Base-by-base conservation (phyloP, 2,329 filamentous ascomycete genomes). In the Salinomyces thailandicus region DNA sequence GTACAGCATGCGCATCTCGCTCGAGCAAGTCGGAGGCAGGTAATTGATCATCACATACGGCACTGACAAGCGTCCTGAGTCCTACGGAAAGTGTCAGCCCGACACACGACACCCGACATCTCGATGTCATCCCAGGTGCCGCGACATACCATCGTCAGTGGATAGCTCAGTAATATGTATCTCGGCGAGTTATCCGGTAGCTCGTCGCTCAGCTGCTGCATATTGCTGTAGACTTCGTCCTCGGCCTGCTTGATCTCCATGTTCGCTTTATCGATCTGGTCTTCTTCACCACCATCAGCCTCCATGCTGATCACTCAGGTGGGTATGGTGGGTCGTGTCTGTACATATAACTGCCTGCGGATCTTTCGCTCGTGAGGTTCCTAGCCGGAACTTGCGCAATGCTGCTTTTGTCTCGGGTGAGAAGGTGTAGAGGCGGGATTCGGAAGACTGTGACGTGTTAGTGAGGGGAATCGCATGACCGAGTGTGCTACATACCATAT, bases 31-130 rank as follows among this genome's bases (percentile, higher is more conserved):
- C 35, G 80, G 81, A 5, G 91, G 91, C 15, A 96, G 77, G 65
- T 94, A 96, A 68, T 93, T 95, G 15, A 98, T 66, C 58, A 96
- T 75, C 31, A 95, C 85, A 59, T 98, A 98, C 7, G 91, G 91
- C 3, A 94, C 86, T 4, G 85, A 82, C 29, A 86, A 62, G 18
- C 91, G 79, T 38, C 91, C 91, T 35, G 83, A 86, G 30, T 78
- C 68, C 85, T 93, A 31, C 7, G 8, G 11, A 5, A 7, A 30
- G 7, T 7, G 18, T 36, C 26, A 36, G 35, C 35, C 14, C 19
- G n/a, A n/a, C n/a, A n/a, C n/a, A n/a, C n/a, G n/a, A n/a, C 26
- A 18, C 7, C 11, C 13, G 15, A 16, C 17, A 11, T 5, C 11
- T 16, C 9, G n/a, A 18, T 12, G 11, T 11, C 16, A 7, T 5